Percentiles rank a stretch among this genome's conserved stretches.
These are phyloP conservation scores for Trichomonas tenax DNA, from an alignment of 208 protist species.

Conservation along the genomic window DNA sequence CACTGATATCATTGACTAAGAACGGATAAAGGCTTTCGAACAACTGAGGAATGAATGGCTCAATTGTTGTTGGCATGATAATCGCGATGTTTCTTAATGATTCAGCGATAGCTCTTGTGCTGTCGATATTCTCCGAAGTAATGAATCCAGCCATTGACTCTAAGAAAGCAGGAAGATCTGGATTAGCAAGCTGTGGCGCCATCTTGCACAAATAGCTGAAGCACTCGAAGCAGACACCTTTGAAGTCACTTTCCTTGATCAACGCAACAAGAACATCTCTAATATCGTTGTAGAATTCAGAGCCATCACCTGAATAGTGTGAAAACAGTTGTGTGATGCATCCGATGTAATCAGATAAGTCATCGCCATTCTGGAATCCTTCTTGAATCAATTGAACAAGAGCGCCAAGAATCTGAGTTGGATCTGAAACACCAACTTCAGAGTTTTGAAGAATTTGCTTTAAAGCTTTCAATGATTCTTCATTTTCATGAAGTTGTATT, in stretches of 20 bases:
- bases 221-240: not conserved
- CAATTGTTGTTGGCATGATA: not conserved
- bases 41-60: not conserved
- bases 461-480: not conserved
- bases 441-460: not conserved
- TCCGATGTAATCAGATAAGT: not conserved
- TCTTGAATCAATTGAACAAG: not conserved
- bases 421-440: not conserved
- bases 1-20: not conserved
- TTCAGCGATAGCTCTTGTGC: not conserved
- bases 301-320: not conserved
- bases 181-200: not conserved
- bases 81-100: not conserved
- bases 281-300: not conserved
- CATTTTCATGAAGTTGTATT: not conserved
- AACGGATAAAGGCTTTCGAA: not conserved
- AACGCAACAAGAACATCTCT: not conserved
- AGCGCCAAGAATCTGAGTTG: not conserved
- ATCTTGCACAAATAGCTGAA: not conserved
- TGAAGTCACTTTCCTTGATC: not conserved
- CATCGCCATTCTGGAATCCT: not conserved
- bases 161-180: not conserved
- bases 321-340: not conserved
- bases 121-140: not conserved
- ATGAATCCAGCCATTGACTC: not conserved